Conservation (phyloP, 139 green algal species). For the Haematococcus lacustris region DNA sequence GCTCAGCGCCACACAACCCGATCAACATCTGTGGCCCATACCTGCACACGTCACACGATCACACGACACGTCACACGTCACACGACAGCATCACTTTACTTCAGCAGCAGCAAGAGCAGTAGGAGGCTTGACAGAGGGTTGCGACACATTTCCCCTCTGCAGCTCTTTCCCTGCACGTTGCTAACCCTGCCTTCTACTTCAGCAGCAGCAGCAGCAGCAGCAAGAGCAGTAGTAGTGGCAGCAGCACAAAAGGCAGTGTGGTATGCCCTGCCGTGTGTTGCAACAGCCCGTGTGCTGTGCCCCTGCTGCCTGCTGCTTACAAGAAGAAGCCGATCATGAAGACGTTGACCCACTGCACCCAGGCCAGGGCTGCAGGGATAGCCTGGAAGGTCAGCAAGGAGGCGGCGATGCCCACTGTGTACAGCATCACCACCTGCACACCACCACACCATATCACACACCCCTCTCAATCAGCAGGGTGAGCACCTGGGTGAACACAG, state of each 20-base stretch:
- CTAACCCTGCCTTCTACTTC: background rate
- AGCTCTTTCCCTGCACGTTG: background rate
- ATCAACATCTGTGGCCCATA: conserved; percentile 85
- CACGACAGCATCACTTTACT: background rate
- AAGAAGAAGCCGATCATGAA: conserved; percentile 95
- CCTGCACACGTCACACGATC: background rate
- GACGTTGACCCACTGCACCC: conserved; percentile 79
- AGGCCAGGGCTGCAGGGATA: conserved; percentile 49
- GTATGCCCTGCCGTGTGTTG: no score
- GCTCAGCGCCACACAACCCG: conserved; percentile 91
- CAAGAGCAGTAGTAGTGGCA: no score
- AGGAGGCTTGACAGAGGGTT: background rate
- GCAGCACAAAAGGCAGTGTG: background rate
- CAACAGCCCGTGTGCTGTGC: background rate
- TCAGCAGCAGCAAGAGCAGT: background rate
- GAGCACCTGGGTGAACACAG: conserved; percentile 20
- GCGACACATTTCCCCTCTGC: background rate
- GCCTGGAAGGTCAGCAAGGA: conserved; percentile 66
- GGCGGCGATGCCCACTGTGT: conserved; percentile 78
- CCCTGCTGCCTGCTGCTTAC: background rate
- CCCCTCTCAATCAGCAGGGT: no score
- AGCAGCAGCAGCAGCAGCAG: no score
- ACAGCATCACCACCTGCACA: conserved; percentile 56
- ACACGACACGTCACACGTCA: background rate
- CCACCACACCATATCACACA: no score